Percentiles rank a stretch among this genome's conserved stretches.
phyloP scores from a whole-genome alignment of 2,329 filamentous ascomycete genomes.

The Leptographium lundbergii region DNA sequence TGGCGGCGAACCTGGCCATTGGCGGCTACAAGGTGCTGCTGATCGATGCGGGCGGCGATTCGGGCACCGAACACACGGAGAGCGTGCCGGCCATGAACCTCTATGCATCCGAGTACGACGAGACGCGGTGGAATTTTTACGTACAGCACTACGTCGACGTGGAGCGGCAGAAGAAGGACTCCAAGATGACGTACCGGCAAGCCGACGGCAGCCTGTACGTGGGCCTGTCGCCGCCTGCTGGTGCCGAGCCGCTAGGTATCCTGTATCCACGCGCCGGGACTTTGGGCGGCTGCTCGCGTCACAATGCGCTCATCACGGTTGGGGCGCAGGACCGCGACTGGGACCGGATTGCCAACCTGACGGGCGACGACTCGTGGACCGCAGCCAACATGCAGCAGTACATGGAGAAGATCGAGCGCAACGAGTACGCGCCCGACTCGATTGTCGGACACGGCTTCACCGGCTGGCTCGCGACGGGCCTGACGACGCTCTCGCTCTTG shows the following conservation, averaged over 20 bases:
- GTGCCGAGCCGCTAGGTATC: constrained; percentile 20
- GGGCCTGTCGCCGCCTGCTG: constrained; percentile 20
- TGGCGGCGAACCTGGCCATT: constrained; percentile 46
- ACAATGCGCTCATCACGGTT: constrained; percentile 26
- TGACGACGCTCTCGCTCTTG: constrained; percentile 23
- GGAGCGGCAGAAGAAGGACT: constrained; percentile 33
- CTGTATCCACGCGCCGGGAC: constrained; percentile 24
- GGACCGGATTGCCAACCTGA: constrained; percentile 23
- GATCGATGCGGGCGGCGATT: constrained; percentile 42
- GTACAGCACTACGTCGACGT: constrained; percentile 46
- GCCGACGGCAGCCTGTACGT: constrained; percentile 23
- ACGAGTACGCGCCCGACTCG: constrained; percentile 30
- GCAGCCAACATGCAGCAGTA: constrained; percentile 45
- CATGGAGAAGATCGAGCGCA: constrained; percentile 39
- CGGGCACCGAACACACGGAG: constrained; percentile 21
- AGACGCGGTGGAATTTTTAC: constrained; percentile 43
- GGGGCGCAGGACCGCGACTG: constrained; percentile 28
- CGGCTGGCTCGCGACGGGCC: constrained; percentile 31
- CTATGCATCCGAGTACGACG: constrained; percentile 13
- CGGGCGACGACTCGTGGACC: constrained; percentile 29
- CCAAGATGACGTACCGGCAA: constrained; percentile 30
- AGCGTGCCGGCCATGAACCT: constrained; percentile 15
- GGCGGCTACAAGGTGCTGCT: constrained; percentile 48
- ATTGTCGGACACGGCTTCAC: constrained; percentile 35
- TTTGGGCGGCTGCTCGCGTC: constrained; percentile 24